Conservation (phyloP, 306 rosid species). For the Vachellia pachyceras region DNA sequence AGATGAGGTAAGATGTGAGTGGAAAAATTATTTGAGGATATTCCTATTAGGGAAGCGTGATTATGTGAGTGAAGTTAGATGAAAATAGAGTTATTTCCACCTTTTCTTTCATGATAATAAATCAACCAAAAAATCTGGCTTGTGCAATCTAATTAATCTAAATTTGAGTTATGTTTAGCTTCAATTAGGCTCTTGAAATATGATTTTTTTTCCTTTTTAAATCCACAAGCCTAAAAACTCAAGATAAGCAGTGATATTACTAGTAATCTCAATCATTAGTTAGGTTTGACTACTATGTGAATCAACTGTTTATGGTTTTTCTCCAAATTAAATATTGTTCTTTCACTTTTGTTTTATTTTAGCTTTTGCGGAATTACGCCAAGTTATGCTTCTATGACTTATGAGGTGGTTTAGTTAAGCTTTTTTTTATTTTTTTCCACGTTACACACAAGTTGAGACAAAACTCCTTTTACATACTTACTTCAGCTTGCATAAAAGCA, state of each 20-base stretch:
- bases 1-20: constrained; percentile 14
- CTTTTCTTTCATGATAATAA: not conserved
- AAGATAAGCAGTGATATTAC: not conserved
- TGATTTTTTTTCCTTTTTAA: not conserved
- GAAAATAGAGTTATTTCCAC: not conserved
- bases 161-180: not conserved
- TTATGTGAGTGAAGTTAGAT: constrained; percentile 26
- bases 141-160: not conserved
- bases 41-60: constrained; percentile 23
- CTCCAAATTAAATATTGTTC: not conserved
- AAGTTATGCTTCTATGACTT: no score
- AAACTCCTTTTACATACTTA: no score
- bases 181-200: not conserved
- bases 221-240: not conserved
- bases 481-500: no score
- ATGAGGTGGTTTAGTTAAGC: no score
- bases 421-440: no score
- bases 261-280: not conserved
- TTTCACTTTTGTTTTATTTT: not conserved
- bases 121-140: not conserved
- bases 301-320: not conserved
- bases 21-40: not conserved
- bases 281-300: not conserved
- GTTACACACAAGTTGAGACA: no score
- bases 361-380: not conserved